These are phyloP conservation scores for Akanthomyces uredinophilus DNA, from an alignment of 2,329 filamentous ascomycete species.

Conservation along the genomic window DNA sequence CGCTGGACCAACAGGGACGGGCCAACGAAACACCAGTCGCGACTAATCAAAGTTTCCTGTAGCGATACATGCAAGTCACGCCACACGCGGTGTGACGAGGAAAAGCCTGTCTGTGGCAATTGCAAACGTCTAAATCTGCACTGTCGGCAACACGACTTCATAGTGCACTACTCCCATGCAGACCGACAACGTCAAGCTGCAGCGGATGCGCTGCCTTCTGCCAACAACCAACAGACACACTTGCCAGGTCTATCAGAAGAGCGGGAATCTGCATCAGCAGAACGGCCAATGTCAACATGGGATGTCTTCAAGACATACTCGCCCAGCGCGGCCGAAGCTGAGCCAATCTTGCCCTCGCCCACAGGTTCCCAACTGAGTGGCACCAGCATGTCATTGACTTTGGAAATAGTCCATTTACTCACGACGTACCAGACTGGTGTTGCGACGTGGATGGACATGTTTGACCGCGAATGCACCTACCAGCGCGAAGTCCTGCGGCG, in stretches of 20 bases:
- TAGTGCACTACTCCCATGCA: neutral
- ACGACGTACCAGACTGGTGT: constrained; percentile 4
- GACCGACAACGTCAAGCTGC: neutral
- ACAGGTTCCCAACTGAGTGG: neutral
- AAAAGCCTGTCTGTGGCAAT: constrained; percentile 11
- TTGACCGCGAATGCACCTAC: constrained; percentile 9
- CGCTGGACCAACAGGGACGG: neutral
- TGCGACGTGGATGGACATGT: constrained; percentile 15
- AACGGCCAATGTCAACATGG: neutral
- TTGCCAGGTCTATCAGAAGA: neutral
- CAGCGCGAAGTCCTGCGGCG: constrained; percentile 7
- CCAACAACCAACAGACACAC: neutral
- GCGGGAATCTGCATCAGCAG: neutral
- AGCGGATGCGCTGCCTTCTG: neutral
- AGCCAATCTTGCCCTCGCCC: neutral
- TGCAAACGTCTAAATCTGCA: constrained; percentile 6
- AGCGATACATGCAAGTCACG: constrained; percentile 5
- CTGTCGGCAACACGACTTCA: constrained; percentile 6
- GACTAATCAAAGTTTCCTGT: neutral
- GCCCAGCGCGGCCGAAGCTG: neutral
- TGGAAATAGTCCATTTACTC: constrained; percentile 3
- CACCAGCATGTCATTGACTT: neutral
- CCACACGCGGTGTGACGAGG: constrained; percentile 11
- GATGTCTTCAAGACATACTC: constrained; percentile 1
- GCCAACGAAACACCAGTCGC: too few species aligned